Percentiles rank a stretch among this genome's conserved stretches.
phyloP scores from a whole-genome alignment of 192 early-diverging fungal species.

The Dimargaris cristalligena region DNA sequence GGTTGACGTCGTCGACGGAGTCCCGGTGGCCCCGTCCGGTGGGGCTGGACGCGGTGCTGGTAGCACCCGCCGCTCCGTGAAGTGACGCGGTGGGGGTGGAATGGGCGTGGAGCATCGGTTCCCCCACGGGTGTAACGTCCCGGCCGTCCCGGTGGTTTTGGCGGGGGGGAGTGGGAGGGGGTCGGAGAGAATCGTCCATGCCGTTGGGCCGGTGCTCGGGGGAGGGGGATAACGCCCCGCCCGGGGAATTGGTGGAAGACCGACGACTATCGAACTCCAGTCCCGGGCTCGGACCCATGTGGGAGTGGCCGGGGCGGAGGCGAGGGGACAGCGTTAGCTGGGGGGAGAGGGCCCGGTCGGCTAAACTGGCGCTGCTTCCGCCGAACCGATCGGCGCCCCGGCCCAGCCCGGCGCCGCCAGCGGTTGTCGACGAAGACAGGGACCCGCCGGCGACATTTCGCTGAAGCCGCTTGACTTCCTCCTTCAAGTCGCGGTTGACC shows the following conservation, averaged over 20 bases:
- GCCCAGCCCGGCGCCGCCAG: neutral
- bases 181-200: no score
- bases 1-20: slow-evolving; percentile 18
- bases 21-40: neutral
- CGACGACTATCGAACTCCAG: neutral
- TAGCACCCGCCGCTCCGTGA: slow-evolving; percentile 8
- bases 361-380: no score
- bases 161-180: no score
- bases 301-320: no score
- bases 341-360: neutral
- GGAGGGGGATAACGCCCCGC: no score
- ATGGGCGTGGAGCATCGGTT: neutral
- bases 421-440: neutral
- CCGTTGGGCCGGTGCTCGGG: no score
- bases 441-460: slow-evolving; percentile 13
- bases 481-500: slow-evolving; percentile 27
- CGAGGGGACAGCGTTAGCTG: neutral
- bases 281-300: no score
- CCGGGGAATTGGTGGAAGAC: neutral
- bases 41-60: slow-evolving; percentile 15
- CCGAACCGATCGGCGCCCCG: no score
- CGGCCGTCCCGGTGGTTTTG: neutral
- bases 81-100: neutral
- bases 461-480: slow-evolving; percentile 26
- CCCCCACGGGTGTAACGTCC: neutral